A percentile compares a stretch with the other conserved stretches of the same genome.
Evolutionary conservation across 2,329 filamentous ascomycete species (phyloP).

Genomic region (Stachybotrys echinatus): DNA sequence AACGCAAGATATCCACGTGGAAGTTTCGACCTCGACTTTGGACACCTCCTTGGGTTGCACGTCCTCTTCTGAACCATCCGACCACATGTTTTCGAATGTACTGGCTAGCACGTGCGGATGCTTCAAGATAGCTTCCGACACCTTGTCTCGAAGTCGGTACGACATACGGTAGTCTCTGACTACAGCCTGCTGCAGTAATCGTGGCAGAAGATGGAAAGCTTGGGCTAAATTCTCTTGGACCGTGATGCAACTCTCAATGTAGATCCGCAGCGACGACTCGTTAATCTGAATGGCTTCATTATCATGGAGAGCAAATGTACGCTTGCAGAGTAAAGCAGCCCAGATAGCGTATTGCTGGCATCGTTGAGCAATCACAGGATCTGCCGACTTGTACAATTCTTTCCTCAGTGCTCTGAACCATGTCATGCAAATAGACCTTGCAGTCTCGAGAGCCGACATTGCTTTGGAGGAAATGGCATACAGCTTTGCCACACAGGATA

Average conservation of each 20-base stretch:
- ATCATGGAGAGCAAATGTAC: slow-evolving; percentile 21
- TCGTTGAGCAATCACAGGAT: slow-evolving; percentile 29
- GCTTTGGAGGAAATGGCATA: neutral
- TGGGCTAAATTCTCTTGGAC: slow-evolving; percentile 17
- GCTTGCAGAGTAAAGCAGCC: slow-evolving; percentile 50
- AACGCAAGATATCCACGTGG: slow-evolving; percentile 11
- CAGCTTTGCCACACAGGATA: slow-evolving; percentile 6
- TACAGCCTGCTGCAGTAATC: slow-evolving; percentile 11
- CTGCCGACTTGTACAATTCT: slow-evolving; percentile 34
- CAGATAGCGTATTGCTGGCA: slow-evolving; percentile 40
- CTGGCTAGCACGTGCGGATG: slow-evolving; percentile 8
- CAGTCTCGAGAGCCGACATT: slow-evolving; percentile 6
- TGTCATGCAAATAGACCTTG: slow-evolving; percentile 27
- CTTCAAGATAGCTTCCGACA: slow-evolving; percentile 8
- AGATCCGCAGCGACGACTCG: slow-evolving; percentile 7
- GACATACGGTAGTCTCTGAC: slow-evolving; percentile 16
- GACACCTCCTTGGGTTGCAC: slow-evolving; percentile 3
- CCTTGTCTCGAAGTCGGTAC: slow-evolving; percentile 4
- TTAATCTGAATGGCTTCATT: slow-evolving; percentile 4
- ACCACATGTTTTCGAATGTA: slow-evolving; percentile 14
- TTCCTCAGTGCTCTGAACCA: slow-evolving; percentile 46
- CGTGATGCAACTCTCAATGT: slow-evolving; percentile 16
- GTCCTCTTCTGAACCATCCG: slow-evolving; percentile 8
- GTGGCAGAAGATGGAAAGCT: slow-evolving; percentile 10
- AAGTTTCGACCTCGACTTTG: neutral